Percentiles rank a stretch among this genome's conserved stretches.
Conservation (phyloP, 192 early-diverging fungal species). For the Lobosporangium transversale region DNA sequence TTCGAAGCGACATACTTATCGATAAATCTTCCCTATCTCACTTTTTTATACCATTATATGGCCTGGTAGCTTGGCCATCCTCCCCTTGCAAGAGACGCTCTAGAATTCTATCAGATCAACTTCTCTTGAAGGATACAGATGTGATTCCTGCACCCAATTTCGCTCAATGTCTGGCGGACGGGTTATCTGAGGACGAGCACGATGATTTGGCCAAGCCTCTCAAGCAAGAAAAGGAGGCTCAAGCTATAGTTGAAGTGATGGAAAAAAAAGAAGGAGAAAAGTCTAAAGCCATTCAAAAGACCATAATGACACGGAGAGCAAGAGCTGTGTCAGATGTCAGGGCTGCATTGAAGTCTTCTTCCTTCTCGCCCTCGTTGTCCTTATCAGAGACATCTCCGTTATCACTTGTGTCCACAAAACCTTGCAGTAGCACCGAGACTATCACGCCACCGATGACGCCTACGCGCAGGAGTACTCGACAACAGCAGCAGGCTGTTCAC, state of each 20-base stretch:
- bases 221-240: background rate
- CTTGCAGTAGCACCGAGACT: background rate
- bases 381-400: background rate
- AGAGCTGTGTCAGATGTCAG: background rate
- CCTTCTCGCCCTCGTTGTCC: too few relatives aligned
- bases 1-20: too few relatives aligned
- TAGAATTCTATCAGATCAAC: background rate
- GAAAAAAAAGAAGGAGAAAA: background rate
- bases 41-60: too few relatives aligned
- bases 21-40: too few relatives aligned
- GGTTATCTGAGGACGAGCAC: too few relatives aligned
- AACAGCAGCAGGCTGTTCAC: background rate
- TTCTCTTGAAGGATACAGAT: background rate
- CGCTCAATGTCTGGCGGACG: too few relatives aligned
- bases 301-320: too few relatives aligned
- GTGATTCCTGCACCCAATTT: slow-evolving; percentile 12
- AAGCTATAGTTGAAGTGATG: background rate
- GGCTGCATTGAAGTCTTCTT: background rate
- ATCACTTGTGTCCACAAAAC: too few relatives aligned
- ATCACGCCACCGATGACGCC: slow-evolving; percentile 32
- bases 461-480: slow-evolving; percentile 12
- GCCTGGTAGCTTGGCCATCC: slow-evolving; percentile 13
- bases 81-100: slow-evolving; percentile 30
- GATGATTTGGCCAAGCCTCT: background rate
- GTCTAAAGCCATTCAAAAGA: background rate